phyloP scores from a whole-genome alignment of 768 basidiomycete species.

The Lanmaoa pseudosensibilis region DNA sequence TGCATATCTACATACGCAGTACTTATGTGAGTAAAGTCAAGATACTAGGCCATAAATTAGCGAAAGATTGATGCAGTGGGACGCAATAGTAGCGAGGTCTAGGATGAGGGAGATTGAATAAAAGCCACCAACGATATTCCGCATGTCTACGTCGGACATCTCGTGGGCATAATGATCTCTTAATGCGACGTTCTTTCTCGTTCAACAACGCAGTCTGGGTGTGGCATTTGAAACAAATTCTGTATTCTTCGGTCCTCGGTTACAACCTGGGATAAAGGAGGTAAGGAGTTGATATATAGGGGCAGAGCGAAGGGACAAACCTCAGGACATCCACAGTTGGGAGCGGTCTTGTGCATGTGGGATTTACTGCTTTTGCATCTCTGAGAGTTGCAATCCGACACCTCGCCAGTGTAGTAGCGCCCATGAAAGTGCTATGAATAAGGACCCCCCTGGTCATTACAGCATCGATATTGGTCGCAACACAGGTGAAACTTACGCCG shows the following conservation, averaged over 20 bases:
- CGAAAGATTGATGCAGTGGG: slow-evolving; percentile 5
- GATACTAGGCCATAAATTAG: slow-evolving; percentile 20
- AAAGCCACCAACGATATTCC: background rate
- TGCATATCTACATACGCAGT: slow-evolving; percentile 15
- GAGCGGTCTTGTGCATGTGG: slow-evolving; percentile 37
- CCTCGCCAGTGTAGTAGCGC: slow-evolving; percentile 37
- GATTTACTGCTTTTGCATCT: slow-evolving; percentile 36
- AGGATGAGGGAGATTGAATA: slow-evolving; percentile 5
- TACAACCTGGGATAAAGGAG: slow-evolving; percentile 24
- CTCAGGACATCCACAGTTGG: slow-evolving; percentile 32
- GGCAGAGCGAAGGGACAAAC: slow-evolving; percentile 19
- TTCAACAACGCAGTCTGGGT: slow-evolving; percentile 39
- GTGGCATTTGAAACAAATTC: slow-evolving; percentile 35
- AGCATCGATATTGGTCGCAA: background rate
- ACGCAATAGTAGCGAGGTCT: slow-evolving; percentile 16
- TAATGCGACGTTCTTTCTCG: slow-evolving; percentile 20
- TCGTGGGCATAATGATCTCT: background rate
- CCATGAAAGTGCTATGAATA: slow-evolving; percentile 36
- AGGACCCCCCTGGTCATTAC: slow-evolving; percentile 1
- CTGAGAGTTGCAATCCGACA: slow-evolving; percentile 31
- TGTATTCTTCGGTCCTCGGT: slow-evolving; percentile 39
- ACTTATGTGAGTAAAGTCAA: slow-evolving; percentile 10
- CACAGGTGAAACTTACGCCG: slow-evolving; percentile 26
- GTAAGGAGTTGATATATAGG: slow-evolving; percentile 14
- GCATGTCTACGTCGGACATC: slow-evolving; percentile 1